Evolutionary conservation across 495 filamentous ascomycete species (phyloP), one percentile per base, ranked within the genome.

Genomic region (Daldinia childiae): DNA sequence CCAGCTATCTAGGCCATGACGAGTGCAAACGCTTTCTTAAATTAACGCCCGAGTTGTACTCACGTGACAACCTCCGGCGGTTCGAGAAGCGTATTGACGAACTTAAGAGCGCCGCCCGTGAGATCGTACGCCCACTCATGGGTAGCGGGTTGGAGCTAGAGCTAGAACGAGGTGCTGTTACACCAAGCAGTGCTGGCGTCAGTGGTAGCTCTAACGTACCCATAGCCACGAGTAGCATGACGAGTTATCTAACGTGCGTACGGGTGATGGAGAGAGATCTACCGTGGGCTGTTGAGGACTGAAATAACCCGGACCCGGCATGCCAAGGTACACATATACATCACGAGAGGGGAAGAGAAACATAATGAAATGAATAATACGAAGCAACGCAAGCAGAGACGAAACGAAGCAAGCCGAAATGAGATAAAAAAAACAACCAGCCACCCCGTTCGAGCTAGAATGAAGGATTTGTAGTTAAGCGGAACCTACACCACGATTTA

Each of bases 1-100:
- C 84, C 24, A 82, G 85, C 6, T 97, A 97, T 75, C 87, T 97
- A 0, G 75, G 84, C 2, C 93, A 94, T 74, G 93, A 96, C 71
- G 93, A 97, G 70, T 88, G 94, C 70, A 97, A 97, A 78, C 87
- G 88, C 27, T 97, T 97, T 62, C 84, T 97, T 32, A 94, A 94
- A 72, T 80, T 93, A 19, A 88, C 81, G 68, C 91, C 82, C 29
- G 92, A 91, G 7, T 17, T 94, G 84, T 87, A 91, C 79, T 73
- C 81, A 19, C 83, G 94, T 12, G 94, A 97, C 11, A 92, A 89
- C 21, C 75, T 97, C 30, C 89, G 91, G 64, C 85, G 89, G 54
- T 96, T 97, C 67, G 94, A 97, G 83, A 88, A 90, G 77, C 85
- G 91, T 41, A 86, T 97, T 73, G 94, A 97, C 50, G 94, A 97